Evolutionary conservation across 108 stramenopile genomes (phyloP).

Genomic region (Cyclotella kingstonii): DNA sequence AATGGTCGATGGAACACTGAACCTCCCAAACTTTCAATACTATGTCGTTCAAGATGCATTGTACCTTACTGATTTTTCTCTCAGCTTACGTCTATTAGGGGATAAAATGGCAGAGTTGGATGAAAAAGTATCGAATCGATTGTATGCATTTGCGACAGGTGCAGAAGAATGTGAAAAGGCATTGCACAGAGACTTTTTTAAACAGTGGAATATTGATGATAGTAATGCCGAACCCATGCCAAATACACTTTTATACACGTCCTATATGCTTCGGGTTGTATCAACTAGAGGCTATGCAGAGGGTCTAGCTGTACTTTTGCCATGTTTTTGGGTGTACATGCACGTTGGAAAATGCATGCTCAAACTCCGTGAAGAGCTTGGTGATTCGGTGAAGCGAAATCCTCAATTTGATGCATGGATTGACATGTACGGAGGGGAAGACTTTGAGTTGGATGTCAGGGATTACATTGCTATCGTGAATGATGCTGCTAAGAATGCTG

Average conservation of each 20-base stretch:
- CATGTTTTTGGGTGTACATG: slow-evolving; percentile 91
- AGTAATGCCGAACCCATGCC: slow-evolving; percentile 67
- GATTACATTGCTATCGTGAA: slow-evolving; percentile 80
- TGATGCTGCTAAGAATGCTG: slow-evolving; percentile 26
- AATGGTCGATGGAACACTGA: slow-evolving; percentile 76
- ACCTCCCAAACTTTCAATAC: slow-evolving; percentile 64
- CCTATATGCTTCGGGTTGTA: slow-evolving; percentile 73
- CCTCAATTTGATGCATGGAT: slow-evolving; percentile 88
- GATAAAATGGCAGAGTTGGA: slow-evolving; percentile 36
- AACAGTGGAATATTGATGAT: slow-evolving; percentile 64
- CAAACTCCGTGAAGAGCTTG: slow-evolving; percentile 63
- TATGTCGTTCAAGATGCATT: slow-evolving; percentile 81
- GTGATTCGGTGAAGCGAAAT: slow-evolving; percentile 50
- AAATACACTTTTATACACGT: slow-evolving; percentile 78
- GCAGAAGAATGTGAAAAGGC: slow-evolving; percentile 71
- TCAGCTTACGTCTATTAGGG: slow-evolving; percentile 55
- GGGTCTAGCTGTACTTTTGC: slow-evolving; percentile 76
- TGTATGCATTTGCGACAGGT: slow-evolving; percentile 68
- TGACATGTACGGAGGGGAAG: slow-evolving; percentile 85
- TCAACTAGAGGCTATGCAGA: slow-evolving; percentile 60
- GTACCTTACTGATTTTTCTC: slow-evolving; percentile 76
- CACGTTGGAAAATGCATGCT: slow-evolving; percentile 87
- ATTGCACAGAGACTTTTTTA: slow-evolving; percentile 76
- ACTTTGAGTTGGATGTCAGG: slow-evolving; percentile 73
- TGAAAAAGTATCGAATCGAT: slow-evolving; percentile 31